These are phyloP conservation scores for Botrytis elliptica DNA, from an alignment of 2,329 filamentous ascomycete genomes.

Conservation along the genomic window DNA sequence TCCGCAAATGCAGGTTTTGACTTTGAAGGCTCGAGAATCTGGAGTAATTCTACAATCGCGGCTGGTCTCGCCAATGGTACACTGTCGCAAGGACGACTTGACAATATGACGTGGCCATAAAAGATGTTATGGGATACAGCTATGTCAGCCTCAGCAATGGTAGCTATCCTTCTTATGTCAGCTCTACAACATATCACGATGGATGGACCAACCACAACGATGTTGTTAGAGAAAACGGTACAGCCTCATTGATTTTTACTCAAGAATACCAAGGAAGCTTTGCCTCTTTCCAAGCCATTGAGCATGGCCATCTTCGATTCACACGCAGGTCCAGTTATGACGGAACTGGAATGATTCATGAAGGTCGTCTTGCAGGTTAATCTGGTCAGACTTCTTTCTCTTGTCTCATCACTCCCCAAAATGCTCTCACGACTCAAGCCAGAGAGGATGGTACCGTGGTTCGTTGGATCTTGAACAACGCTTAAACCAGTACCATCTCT, in stretches of 20 bases:
- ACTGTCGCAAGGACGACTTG: too few relatives aligned
- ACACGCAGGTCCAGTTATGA: constrained; percentile 60
- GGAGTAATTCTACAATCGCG: too few relatives aligned
- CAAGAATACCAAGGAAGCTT: constrained; percentile 69
- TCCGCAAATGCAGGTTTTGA: too few relatives aligned
- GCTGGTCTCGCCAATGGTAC: too few relatives aligned
- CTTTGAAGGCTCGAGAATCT: too few relatives aligned
- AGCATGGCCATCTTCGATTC: constrained; percentile 77
- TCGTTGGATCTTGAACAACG: constrained; percentile 49
- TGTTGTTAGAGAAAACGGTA: constrained; percentile 46
- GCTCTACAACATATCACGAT: constrained; percentile 62
- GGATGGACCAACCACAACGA: constrained; percentile 54
- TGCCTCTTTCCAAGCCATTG: constrained; percentile 75
- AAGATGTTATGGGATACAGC: too few relatives aligned
- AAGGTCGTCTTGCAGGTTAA: constrained; percentile 23
- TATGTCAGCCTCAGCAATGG: constrained; percentile 43
- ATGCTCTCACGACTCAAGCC: constrained; percentile 62
- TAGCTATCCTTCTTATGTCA: neutral
- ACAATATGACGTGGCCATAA: too few relatives aligned
- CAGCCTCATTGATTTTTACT: constrained; percentile 67
- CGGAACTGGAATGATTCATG: constrained; percentile 20
- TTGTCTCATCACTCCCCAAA: constrained; percentile 72
- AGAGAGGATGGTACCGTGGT: constrained; percentile 56
- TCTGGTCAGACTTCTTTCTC: constrained; percentile 58
- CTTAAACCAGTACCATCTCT: neutral